Conservation (phyloP, 2,329 filamentous ascomycete species). For the Talaromyces sp. region DNA sequence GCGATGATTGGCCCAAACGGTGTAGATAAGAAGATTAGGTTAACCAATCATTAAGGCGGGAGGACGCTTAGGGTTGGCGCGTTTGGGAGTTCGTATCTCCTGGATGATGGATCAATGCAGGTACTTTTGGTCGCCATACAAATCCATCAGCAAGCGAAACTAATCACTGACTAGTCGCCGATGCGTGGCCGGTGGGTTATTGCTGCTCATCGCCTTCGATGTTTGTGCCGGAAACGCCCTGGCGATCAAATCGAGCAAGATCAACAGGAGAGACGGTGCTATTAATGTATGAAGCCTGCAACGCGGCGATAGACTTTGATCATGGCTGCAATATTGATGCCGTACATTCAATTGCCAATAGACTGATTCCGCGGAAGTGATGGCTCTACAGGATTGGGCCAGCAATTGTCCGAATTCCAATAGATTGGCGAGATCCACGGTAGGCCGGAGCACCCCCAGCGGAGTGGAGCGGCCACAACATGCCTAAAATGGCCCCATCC, state of each 20-base stretch:
- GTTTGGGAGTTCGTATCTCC: conserved; percentile 2
- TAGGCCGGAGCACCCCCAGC: conserved; percentile 11
- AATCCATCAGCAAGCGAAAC: neutral
- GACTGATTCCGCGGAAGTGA: conserved; percentile 9
- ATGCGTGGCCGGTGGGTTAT: neutral
- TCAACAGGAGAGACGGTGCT: neutral
- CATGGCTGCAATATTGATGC: neutral
- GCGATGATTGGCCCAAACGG: conserved; percentile 16
- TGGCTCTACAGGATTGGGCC: neutral
- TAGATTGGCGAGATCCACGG: conserved; percentile 1
- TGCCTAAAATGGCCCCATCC: conserved; percentile 3
- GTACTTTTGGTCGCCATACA: neutral
- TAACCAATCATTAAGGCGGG: conserved; percentile 7
- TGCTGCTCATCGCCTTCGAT: neutral
- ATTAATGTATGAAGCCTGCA: neutral
- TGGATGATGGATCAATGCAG: neutral
- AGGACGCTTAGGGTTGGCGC: neutral
- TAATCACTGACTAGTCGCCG: conserved; percentile 1
- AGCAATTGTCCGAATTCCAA: conserved; percentile 9
- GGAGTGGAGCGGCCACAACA: neutral
- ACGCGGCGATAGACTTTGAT: neutral
- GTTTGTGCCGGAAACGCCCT: neutral
- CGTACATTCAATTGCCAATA: conserved; percentile 11
- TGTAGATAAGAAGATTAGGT: conserved; percentile 20
- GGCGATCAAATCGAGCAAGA: neutral